phyloP scores from a whole-genome alignment of 805 yeast genomes.

The Yarrowia sp. region DNA sequence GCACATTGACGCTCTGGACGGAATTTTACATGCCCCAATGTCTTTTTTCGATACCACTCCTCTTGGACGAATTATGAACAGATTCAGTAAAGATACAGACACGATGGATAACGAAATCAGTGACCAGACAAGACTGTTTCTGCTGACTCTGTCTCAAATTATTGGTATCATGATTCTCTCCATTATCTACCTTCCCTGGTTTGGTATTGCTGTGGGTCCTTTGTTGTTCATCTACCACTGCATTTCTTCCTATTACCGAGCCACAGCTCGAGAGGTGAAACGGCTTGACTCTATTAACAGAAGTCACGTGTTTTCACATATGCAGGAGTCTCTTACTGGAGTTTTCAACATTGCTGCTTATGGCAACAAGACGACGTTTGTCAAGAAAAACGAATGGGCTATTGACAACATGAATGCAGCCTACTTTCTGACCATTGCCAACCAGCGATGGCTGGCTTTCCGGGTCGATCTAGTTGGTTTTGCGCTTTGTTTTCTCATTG shows the following conservation, averaged over 20 bases:
- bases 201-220: slow-evolving; percentile 58
- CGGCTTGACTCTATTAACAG: slow-evolving; percentile 67
- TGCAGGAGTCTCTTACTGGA: slow-evolving; percentile 67
- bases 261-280: slow-evolving; percentile 68
- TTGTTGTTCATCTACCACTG: slow-evolving; percentile 44
- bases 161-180: slow-evolving; percentile 57
- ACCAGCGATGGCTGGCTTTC: slow-evolving; percentile 69
- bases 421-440: slow-evolving; percentile 55
- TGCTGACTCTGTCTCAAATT: slow-evolving; percentile 50
- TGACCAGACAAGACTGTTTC: slow-evolving; percentile 54
- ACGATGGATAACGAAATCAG: slow-evolving; percentile 64
- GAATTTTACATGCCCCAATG: slow-evolving; percentile 69
- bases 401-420: slow-evolving; percentile 66
- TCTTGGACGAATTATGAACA: slow-evolving; percentile 70
- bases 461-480: slow-evolving; percentile 54
- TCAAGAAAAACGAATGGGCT: slow-evolving; percentile 43
- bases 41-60: slow-evolving; percentile 74
- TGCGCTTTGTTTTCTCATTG: slow-evolving; percentile 49
- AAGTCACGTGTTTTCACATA: slow-evolving; percentile 64
- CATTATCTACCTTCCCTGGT: slow-evolving; percentile 63
- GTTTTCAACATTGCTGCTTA: slow-evolving; percentile 60
- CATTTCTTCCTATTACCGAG: slow-evolving; percentile 56
- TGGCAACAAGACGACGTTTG: slow-evolving; percentile 45
- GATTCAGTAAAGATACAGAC: slow-evolving; percentile 80
- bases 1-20: slow-evolving; percentile 55